These are phyloP conservation scores for Diaporthe humulicola DNA, from an alignment of 2,329 filamentous ascomycete species.

Conservation along the genomic window DNA sequence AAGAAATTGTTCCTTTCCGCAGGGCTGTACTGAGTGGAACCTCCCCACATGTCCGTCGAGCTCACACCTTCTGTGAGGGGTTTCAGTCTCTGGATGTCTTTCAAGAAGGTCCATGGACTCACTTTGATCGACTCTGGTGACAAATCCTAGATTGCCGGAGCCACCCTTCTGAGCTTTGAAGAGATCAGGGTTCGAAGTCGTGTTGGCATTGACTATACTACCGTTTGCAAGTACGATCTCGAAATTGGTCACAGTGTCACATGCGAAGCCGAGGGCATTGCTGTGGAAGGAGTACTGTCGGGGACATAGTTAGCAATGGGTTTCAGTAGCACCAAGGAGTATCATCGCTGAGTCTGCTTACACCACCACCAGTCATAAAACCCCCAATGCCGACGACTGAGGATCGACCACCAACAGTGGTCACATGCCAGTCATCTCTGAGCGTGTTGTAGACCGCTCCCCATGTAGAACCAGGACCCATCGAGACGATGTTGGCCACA, in stretches of 20 bases:
- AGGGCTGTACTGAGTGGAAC: background rate
- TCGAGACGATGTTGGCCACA: conserved; percentile 46
- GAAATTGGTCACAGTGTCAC: conserved; percentile 59
- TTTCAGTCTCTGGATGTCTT: background rate
- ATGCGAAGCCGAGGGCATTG: conserved; percentile 57
- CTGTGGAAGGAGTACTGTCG: conserved; percentile 60
- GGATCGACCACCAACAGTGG: conserved; percentile 56
- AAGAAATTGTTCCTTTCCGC: background rate
- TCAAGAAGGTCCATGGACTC: conserved; percentile 30
- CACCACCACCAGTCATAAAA: conserved; percentile 49
- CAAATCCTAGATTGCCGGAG: conserved; percentile 57
- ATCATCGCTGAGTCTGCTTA: background rate
- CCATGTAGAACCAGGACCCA: conserved; percentile 52
- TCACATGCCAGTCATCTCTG: conserved; percentile 5
- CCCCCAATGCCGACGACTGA: conserved; percentile 59
- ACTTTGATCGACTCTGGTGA: conserved; percentile 47
- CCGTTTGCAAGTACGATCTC: conserved; percentile 63
- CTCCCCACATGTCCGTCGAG: background rate
- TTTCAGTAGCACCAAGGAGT: too few species aligned
- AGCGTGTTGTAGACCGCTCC: conserved; percentile 45
- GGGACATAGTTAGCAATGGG: conserved; percentile 46
- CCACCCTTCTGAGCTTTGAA: conserved; percentile 61
- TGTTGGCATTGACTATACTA: conserved; percentile 56
- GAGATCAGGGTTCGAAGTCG: conserved; percentile 53
- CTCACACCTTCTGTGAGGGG: background rate